Conservation (phyloP, 2,329 filamentous ascomycete genomes). For the Fusarium clavum region DNA sequence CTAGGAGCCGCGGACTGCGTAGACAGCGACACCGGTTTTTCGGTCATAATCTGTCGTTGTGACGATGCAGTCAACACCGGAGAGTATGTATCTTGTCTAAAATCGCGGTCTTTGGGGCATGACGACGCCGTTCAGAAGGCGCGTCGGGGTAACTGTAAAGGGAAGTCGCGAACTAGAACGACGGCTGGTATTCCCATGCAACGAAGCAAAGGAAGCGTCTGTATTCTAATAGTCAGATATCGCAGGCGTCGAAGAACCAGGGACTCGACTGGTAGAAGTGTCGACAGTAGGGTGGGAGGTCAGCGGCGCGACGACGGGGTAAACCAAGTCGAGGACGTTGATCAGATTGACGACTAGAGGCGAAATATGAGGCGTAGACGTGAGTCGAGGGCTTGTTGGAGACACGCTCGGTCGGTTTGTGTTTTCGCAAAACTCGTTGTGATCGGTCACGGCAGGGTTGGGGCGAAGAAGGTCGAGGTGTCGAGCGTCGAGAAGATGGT, state of each 20-base stretch:
- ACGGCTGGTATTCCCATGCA: slow-evolving; percentile 43
- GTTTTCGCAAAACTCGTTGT: slow-evolving; percentile 50
- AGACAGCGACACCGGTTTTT: slow-evolving; percentile 65
- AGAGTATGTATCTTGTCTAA: slow-evolving; percentile 60
- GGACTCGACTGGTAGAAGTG: slow-evolving; percentile 27
- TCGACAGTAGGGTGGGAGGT: slow-evolving; percentile 35
- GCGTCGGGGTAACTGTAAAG: slow-evolving; percentile 47
- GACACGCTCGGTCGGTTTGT: slow-evolving; percentile 43
- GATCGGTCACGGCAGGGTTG: slow-evolving; percentile 46
- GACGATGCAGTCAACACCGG: slow-evolving; percentile 53
- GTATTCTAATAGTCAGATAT: slow-evolving; percentile 24
- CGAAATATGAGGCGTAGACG: slow-evolving; percentile 28
- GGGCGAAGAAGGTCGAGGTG: slow-evolving; percentile 42
- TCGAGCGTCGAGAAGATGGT: slow-evolving; percentile 42
- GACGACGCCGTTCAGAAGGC: slow-evolving; percentile 64
- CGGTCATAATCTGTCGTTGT: slow-evolving; percentile 70
- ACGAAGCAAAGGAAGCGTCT: slow-evolving; percentile 1
- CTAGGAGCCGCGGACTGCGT: slow-evolving; percentile 68
- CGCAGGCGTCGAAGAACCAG: slow-evolving; percentile 31
- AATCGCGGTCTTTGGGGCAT: slow-evolving; percentile 67
- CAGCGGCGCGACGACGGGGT: slow-evolving; percentile 30
- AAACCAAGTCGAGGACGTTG: slow-evolving; percentile 21
- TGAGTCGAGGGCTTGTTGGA: slow-evolving; percentile 41
- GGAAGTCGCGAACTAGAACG: slow-evolving; percentile 38
- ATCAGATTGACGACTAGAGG: slow-evolving; percentile 20